Evolutionary conservation across 768 basidiomycete species (phyloP), one percentile per base, ranked within the genome.

Genomic region (Pleurotus pulmonarius): DNA sequence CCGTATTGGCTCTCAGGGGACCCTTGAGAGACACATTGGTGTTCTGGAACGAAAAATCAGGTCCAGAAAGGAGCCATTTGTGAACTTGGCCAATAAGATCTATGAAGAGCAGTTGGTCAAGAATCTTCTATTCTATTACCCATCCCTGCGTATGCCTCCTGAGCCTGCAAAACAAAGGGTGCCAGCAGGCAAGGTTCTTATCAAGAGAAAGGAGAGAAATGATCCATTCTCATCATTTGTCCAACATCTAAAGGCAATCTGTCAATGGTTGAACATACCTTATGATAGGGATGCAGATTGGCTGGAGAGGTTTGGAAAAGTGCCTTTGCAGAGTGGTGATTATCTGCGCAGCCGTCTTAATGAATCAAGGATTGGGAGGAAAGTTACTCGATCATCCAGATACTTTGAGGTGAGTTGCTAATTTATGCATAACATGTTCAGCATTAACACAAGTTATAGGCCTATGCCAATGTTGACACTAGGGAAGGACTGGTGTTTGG

Each of bases 41-140:
- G 60, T 65, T 26, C 54, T 62, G 25, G 69, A 62, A 4, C 69
- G 66, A 16, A 63, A 66, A 53, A 70, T 72, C 22, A 60, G 53
- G 24, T 72, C 71, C 1, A 66, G 64, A 57, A 68, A 66, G 53
- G 55, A 65, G 12, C 69, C 65, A 22, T 71, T 71, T 62, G 64
- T 66, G 6, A 65, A 72, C 46, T 61, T 72, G 20, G 59, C 61
- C 9, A 68, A 65, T 45, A 60, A 66, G 37, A 61, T 68, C 43
- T 56, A 65, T 58, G 56, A 68, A 29, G 54, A 60, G 29, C 66
- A 70, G 54, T 51, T 60, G 1, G 52, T 62, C 40, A 60, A 61
- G 20, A 49, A 64, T 40, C 53, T 69, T 11, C 18, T 48, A 16
- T 57, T 67, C 20, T 69, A 68, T 48, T 58, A 65, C 49, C 69